Conservation (phyloP, 1,284 basidiomycete genomes). For the Cryptococcus sp. region DNA sequence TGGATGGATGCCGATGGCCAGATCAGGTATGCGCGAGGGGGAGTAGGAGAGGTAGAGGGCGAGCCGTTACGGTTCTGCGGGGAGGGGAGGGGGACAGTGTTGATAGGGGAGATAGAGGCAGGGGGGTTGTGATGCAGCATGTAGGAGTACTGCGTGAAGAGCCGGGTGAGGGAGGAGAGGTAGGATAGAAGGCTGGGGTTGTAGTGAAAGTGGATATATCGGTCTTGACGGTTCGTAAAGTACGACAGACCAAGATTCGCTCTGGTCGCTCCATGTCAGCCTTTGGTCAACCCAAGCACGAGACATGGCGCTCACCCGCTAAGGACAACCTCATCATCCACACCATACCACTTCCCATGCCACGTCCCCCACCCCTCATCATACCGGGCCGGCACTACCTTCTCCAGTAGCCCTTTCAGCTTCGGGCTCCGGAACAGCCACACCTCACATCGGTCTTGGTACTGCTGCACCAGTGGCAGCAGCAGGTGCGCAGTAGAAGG, state of each 20-base stretch:
- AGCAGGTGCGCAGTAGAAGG: constrained; percentile 68
- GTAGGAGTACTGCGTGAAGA: constrained; percentile 73
- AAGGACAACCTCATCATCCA: constrained; percentile 86
- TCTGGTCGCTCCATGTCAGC: constrained; percentile 51
- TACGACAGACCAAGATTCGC: constrained; percentile 95
- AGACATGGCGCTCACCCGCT: constrained; percentile 66
- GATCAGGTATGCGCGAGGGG: constrained; percentile 27
- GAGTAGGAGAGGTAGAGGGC: background rate
- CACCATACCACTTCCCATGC: constrained; percentile 95
- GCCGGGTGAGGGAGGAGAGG: constrained; percentile 71
- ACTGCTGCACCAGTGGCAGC: constrained; percentile 65
- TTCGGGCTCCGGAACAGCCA: constrained; percentile 83
- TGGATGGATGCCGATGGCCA: constrained; percentile 44
- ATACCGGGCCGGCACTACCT: constrained; percentile 81
- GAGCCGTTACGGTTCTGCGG: constrained; percentile 4
- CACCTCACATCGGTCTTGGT: constrained; percentile 71
- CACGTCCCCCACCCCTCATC: constrained; percentile 99
- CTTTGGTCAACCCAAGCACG: background rate
- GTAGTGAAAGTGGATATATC: constrained; percentile 73
- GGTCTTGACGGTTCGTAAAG: constrained; percentile 91
- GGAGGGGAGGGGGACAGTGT: constrained; percentile 34
- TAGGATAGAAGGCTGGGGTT: constrained; percentile 72
- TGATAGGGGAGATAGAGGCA: constrained; percentile 27
- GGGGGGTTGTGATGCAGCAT: constrained; percentile 53
- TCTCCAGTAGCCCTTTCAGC: constrained; percentile 68